Conservation (phyloP, 2,329 filamentous ascomycete genomes). For the Apiospora pterosperma region DNA sequence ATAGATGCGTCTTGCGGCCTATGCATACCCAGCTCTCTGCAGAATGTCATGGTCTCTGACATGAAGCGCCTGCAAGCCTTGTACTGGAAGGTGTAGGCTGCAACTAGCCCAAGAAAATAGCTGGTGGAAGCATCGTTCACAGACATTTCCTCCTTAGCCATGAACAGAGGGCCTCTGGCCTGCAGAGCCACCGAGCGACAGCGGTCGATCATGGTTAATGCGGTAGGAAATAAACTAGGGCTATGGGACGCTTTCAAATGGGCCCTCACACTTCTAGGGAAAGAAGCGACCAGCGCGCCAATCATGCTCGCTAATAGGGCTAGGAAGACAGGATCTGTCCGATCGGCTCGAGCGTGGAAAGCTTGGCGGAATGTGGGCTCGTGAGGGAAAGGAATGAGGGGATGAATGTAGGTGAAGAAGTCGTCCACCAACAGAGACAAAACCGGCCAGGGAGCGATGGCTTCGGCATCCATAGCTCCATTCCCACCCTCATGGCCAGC, state of each 20-base stretch:
- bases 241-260: constrained; percentile 66
- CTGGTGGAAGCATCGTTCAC: constrained; percentile 68
- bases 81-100: constrained; percentile 66
- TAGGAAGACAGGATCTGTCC: constrained; percentile 63
- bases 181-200: constrained; percentile 68
- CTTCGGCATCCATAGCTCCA: constrained; percentile 55
- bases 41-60: constrained; percentile 67
- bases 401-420: constrained; percentile 81
- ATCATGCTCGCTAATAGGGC: constrained; percentile 74
- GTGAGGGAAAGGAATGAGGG: constrained; percentile 73
- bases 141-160: constrained; percentile 46
- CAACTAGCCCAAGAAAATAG: constrained; percentile 68
- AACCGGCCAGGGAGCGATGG: constrained; percentile 67
- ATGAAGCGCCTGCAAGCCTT: constrained; percentile 67
- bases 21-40: constrained; percentile 64
- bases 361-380: constrained; percentile 72
- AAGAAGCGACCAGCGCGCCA: constrained; percentile 68
- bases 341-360: constrained; percentile 64
- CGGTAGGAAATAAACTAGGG: constrained; percentile 63
- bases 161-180: constrained; percentile 54
- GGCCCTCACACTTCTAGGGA: constrained; percentile 66
- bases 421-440: constrained; percentile 71
- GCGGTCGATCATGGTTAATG: constrained; percentile 65
- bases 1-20: constrained; percentile 42
- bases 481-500: constrained; percentile 31